Evolutionary conservation across 2,329 filamentous ascomycete genomes (phyloP), one percentile per base, ranked within the genome.

Genomic region (Penicillium sp.): DNA sequence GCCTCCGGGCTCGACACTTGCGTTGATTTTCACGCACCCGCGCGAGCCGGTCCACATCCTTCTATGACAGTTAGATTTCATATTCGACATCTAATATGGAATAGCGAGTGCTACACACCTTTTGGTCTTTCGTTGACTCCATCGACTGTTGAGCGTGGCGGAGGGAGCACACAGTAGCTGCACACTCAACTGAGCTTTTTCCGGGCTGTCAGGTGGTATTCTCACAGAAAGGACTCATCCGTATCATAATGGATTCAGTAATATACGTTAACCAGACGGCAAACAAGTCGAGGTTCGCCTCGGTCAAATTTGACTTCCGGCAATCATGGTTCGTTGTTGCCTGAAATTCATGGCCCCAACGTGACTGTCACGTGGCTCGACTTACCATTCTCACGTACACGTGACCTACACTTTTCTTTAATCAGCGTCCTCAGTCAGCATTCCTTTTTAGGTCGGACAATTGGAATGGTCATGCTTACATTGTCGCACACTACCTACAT

Each of bases 1-100:
- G 69, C 41, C 61, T 65, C 35, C 60, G 58, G 3, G 69, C 67
- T 31, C 69, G 62, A 41, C 68, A 70, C 37, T 62, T 69, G 29
- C 69, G 68, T 45, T 71, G 69, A 29, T 71, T 71, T 27, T 71
- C 68, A 14, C 69, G 57, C 27, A 71, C 59, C 22, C 68, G 65
- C 39, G 80, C 78, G 29, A 67, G 61, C 48, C 62, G 61, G 27
- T 65, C 60, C 28, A 53, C 39, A 41, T 62, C 58, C 63, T 70
- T 40, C 19, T 22, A 5, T 13, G 27, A 35, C 9, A 43, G 46
- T 53, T 31, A 56, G 52, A 25, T n/a, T 25, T 35, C 27, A 41
- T n/a, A 40, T 10, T 10, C 12, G n/a, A 18, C 6, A 13, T 31
- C 12, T n/a, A 8, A 25, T 25, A n/a, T 14, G 14, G 28, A 19